Evolutionary conservation across 768 basidiomycete genomes (phyloP).

Genomic region (Tulasnella sp.): DNA sequence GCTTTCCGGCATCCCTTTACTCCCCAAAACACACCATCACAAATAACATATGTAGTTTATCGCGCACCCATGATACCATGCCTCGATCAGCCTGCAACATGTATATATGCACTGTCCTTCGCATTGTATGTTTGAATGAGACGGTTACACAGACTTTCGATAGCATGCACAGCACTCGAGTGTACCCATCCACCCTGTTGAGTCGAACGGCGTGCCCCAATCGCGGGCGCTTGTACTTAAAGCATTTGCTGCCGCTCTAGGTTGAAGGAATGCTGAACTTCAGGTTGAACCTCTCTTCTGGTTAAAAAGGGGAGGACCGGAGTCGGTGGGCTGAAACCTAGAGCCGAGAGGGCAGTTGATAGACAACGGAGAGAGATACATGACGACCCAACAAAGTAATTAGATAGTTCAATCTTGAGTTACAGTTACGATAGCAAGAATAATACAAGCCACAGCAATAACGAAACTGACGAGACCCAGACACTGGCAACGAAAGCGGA

Average conservation of each 20-base stretch:
- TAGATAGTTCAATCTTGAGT: background rate
- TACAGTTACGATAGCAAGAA: background rate
- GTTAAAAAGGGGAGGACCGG: too few relatives aligned
- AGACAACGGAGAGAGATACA: background rate
- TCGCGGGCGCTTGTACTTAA: too few relatives aligned
- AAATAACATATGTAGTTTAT: background rate
- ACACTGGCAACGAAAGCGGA: constrained; percentile 7
- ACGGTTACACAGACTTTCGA: background rate
- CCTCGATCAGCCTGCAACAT: background rate
- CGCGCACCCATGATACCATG: background rate
- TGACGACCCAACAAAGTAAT: background rate
- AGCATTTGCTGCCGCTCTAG: too few relatives aligned
- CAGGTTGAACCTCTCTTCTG: too few relatives aligned
- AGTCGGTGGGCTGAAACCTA: too few relatives aligned
- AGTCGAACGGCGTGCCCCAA: too few relatives aligned
- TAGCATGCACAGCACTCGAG: too few relatives aligned
- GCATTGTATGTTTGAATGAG: background rate
- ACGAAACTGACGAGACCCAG: background rate
- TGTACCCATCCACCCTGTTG: too few relatives aligned
- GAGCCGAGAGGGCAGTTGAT: too few relatives aligned
- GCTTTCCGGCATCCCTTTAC: background rate
- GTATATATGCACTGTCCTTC: background rate
- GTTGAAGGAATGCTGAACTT: too few relatives aligned
- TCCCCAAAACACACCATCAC: background rate
- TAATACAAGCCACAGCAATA: background rate